phyloP scores from a whole-genome alignment of 306 rosid genomes.

The Vigna unguiculata region DNA sequence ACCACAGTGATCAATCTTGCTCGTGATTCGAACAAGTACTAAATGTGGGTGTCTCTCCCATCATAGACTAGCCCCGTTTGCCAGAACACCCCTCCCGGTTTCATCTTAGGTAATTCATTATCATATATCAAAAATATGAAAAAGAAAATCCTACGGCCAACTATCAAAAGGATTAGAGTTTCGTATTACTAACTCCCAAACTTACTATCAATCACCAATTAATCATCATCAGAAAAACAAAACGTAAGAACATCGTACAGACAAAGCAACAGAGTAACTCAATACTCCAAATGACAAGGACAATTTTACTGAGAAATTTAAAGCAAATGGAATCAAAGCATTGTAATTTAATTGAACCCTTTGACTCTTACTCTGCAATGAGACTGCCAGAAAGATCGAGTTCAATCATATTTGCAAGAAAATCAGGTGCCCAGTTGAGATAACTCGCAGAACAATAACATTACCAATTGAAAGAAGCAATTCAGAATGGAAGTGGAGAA shows the following conservation, averaged over 20 bases:
- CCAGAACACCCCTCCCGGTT: neutral
- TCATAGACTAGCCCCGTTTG: neutral
- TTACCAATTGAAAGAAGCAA: neutral
- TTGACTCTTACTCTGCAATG: neutral
- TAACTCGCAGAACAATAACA: conserved; percentile 37
- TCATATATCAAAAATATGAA: conserved; percentile 8
- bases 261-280: neutral
- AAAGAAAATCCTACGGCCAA: conserved; percentile 16
- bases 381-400: neutral
- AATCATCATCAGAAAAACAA: neutral
- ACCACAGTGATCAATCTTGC: neutral
- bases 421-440: conserved; percentile 43
- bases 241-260: neutral
- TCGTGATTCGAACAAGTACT: neutral
- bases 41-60: neutral
- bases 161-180: neutral
- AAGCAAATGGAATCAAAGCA: neutral
- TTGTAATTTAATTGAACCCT: conserved; percentile 10
- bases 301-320: neutral
- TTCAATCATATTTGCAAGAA: conserved; percentile 7
- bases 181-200: neutral
- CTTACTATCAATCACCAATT: neutral
- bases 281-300: neutral
- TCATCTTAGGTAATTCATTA: neutral
- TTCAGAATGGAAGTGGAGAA: neutral